phyloP scores from a whole-genome alignment of 371 early-diverging fungal genomes.

The Coemansia sp. region DNA sequence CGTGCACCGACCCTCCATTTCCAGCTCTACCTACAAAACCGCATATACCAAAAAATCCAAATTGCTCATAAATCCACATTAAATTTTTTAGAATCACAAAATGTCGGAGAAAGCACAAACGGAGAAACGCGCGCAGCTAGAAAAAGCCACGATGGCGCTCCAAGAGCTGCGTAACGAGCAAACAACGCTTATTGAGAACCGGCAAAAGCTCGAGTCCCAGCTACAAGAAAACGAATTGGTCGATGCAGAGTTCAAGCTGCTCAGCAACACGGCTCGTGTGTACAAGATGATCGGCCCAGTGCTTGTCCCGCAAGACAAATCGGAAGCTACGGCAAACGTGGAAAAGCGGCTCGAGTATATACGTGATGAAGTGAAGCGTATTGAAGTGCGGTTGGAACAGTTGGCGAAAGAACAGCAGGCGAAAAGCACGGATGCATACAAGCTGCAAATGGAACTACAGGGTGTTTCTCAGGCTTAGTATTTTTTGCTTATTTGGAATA shows the following conservation, averaged over 20 bases:
- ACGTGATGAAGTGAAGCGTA: constrained; percentile 79
- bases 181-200: constrained; percentile 69
- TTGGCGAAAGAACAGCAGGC: constrained; percentile 76
- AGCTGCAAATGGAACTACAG: constrained; percentile 57
- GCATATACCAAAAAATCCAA: not conserved
- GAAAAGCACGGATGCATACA: constrained; percentile 70
- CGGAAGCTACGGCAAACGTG: constrained; percentile 85
- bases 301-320: constrained; percentile 86
- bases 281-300: constrained; percentile 96
- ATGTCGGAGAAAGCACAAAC: constrained; percentile 22
- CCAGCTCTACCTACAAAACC: not conserved
- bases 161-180: constrained; percentile 68
- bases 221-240: constrained; percentile 94
- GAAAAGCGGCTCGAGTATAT: constrained; percentile 93
- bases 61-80: not conserved
- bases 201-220: constrained; percentile 91
- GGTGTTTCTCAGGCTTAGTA: not conserved
- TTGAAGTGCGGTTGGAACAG: constrained; percentile 77
- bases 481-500: not conserved
- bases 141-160: constrained; percentile 65
- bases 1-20: not conserved
- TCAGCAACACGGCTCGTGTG: constrained; percentile 79
- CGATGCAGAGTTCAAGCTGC: constrained; percentile 83
- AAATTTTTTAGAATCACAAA: not conserved
- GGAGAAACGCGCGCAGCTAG: constrained; percentile 57